Base-by-base conservation (phyloP, 768 basidiomycete species). In the Kwoniella botswanensis region DNA sequence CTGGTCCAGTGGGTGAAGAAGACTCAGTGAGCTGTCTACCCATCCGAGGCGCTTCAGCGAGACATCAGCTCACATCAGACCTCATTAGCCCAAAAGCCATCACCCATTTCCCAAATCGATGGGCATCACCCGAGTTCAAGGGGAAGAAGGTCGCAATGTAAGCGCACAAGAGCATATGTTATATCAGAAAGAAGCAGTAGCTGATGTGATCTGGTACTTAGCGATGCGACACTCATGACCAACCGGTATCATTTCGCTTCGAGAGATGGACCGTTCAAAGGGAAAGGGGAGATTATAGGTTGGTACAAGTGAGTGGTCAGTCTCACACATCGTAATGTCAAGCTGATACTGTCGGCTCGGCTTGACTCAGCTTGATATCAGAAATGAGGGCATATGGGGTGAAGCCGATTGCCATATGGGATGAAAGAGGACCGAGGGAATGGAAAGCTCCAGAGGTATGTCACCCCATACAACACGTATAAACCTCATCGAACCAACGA, bases 401-500 rank as follows among this genome's bases (percentile, higher is more conserved):
- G 4, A 71, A 77, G 54, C 82, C 82, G 0, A 73, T 83, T 12
- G 78, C 77, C 3, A 71, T 83, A 0, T 83, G 77, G 76, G 82
- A 83, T 68, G 70, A 79, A 57, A 68, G 76, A 50, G 82, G 82
- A 0, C 46, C 63, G 5, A 65, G 82, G 63, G 74, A 70, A 44
- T 83, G 82, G 82, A 83, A 83, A 68, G 76, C 73, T 10, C 65
- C 72, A n/a, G 82, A 82, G 66, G 80, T 80, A 50, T 50, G 46
- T 26, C 26, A 26, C 26, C 4, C 26, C 26, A 26, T 26, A 26
- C 26, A 26, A 26, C 3, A 2, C 26, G 4, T 26, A 26, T 26
- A 26, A 4, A 26, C 26, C 26, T 26, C 26, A 26, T 26, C 26
- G 26, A 26, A 26, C 26, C 26, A 26, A 26, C 26, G 26, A 26